Evolutionary conservation across 2,329 filamentous ascomycete genomes (phyloP).

Genomic region (Colletotrichum sp.): DNA sequence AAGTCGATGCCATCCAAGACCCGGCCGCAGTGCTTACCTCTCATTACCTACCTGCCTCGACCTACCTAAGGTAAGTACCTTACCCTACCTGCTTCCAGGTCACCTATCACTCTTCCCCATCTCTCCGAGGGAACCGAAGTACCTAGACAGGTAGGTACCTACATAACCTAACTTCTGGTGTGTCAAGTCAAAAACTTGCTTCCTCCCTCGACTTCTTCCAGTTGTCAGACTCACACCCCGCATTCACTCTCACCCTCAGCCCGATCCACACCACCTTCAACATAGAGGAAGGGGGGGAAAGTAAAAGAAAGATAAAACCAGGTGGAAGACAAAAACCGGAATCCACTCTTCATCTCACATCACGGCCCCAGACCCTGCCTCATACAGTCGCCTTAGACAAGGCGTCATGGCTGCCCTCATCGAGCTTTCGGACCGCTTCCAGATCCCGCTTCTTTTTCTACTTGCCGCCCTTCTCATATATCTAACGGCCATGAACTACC

Average conservation of each 20-base stretch:
- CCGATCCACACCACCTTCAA: not conserved
- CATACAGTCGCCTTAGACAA: not conserved
- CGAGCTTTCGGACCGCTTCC: not conserved
- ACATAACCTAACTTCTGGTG: not conserved
- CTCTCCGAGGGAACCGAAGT: not conserved
- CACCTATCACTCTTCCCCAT: not conserved
- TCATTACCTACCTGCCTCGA: not conserved
- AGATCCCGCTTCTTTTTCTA: not conserved
- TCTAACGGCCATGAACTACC: constrained; percentile 16
- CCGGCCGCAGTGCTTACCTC: not conserved
- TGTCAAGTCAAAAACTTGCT: constrained; percentile 29
- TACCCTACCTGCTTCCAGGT: not conserved
- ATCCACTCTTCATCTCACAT: not conserved
- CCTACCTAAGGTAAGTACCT: not conserved
- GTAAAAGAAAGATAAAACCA: not conserved
- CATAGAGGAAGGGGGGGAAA: not conserved
- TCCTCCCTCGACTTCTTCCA: constrained; percentile 21
- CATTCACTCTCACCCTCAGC: not conserved
- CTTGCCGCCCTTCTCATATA: constrained; percentile 4
- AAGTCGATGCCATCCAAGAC: not conserved
- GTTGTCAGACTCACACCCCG: not conserved
- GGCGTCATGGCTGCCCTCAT: constrained; percentile 1
- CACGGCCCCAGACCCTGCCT: not conserved
- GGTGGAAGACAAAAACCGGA: not conserved
- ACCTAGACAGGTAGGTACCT: not conserved